Conservation (phyloP, 208 protist genomes). For the Lotmaria passim region DNA sequence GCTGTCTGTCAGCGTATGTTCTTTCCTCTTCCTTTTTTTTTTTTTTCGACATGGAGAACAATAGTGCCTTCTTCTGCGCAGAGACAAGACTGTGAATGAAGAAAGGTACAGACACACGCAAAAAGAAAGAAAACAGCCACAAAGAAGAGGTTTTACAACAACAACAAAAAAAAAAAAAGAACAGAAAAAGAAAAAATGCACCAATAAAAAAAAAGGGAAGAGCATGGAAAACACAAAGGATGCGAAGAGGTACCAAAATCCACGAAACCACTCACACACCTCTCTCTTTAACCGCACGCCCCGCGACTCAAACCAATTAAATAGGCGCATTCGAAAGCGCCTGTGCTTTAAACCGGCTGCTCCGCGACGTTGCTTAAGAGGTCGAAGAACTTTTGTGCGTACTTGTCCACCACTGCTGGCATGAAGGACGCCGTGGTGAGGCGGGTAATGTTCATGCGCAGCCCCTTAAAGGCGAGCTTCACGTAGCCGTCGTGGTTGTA, state of each 20-base stretch:
- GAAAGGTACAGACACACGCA: not conserved
- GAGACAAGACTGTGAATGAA: not conserved
- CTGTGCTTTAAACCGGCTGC: slow-evolving; percentile 39
- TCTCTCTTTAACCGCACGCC: too few relatives aligned
- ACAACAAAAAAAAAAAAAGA: slow-evolving; percentile 10
- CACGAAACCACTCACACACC: too few relatives aligned
- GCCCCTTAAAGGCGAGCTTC: slow-evolving; percentile 62
- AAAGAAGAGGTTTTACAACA: too few relatives aligned
- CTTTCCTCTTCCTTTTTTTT: too few relatives aligned
- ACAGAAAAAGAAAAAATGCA: not conserved
- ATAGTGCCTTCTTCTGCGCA: not conserved
- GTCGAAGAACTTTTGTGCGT: slow-evolving; percentile 75
- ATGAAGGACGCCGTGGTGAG: slow-evolving; percentile 42
- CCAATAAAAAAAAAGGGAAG: not conserved
- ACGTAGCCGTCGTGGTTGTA: slow-evolving; percentile 74
- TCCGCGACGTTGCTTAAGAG: slow-evolving; percentile 46
- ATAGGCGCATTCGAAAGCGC: too few relatives aligned
- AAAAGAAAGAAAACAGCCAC: not conserved
- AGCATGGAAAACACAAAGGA: not conserved
- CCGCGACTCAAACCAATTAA: not conserved
- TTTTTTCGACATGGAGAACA: not conserved
- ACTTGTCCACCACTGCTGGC: slow-evolving; percentile 54
- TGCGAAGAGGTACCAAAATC: not conserved
- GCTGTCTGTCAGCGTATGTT: too few relatives aligned
- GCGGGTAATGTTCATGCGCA: slow-evolving; percentile 69